phyloP scores from a whole-genome alignment of 345 rosid genomes.

The Iberis pinnata region DNA sequence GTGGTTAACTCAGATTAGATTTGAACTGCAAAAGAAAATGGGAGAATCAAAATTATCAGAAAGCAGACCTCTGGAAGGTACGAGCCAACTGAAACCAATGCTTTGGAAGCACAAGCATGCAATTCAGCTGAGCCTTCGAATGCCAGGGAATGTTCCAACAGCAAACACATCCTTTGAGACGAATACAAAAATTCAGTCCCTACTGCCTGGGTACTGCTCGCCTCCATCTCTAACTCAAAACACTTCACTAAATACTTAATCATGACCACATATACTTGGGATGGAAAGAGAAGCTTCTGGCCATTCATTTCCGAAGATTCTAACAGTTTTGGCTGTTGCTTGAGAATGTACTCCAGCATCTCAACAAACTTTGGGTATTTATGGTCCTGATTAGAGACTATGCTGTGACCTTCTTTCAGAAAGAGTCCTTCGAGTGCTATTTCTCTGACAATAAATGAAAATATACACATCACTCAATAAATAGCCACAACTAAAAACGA shows the following conservation, averaged over 20 bases:
- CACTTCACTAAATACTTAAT: slow-evolving; percentile 72
- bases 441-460: slow-evolving; percentile 43
- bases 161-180: slow-evolving; percentile 56
- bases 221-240: slow-evolving; percentile 69
- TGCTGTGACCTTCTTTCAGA: slow-evolving; percentile 45
- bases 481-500: slow-evolving; percentile 13
- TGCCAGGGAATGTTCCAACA: slow-evolving; percentile 85
- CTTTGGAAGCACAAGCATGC: slow-evolving; percentile 77
- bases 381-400: slow-evolving; percentile 37
- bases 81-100: slow-evolving; percentile 68
- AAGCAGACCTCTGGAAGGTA: slow-evolving; percentile 67
- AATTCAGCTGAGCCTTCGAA: slow-evolving; percentile 74
- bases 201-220: slow-evolving; percentile 39
- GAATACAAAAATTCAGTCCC: slow-evolving; percentile 59
- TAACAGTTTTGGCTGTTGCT: slow-evolving; percentile 67
- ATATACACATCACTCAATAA: background rate
- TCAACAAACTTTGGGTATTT: slow-evolving; percentile 63
- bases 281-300: slow-evolving; percentile 72
- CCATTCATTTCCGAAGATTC: slow-evolving; percentile 59
- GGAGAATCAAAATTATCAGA: slow-evolving; percentile 9
- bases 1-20: slow-evolving; percentile 2
- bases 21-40: slow-evolving; percentile 12
- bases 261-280: slow-evolving; percentile 68
- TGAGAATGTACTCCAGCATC: slow-evolving; percentile 67
- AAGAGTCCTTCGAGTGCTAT: slow-evolving; percentile 84